Evolutionary conservation across 2,329 filamentous ascomycete genomes (phyloP).

Genomic region (Thyridium curvatum): DNA sequence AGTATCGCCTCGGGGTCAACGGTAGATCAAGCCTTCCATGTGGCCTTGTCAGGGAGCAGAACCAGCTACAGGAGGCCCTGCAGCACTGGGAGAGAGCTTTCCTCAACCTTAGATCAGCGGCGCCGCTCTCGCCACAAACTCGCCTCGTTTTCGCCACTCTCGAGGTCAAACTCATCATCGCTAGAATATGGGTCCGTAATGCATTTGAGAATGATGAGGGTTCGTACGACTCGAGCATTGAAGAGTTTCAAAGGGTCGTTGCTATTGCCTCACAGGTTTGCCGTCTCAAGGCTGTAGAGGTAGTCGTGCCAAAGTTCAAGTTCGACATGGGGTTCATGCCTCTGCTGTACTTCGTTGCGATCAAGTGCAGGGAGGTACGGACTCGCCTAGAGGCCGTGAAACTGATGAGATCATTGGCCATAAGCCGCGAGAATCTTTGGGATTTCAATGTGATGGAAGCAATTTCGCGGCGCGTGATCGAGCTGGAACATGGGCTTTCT

Average conservation of each 20-base stretch:
- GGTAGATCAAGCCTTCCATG: too few relatives aligned
- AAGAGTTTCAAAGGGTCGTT: constrained; percentile 23
- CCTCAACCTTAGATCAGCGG: too few relatives aligned
- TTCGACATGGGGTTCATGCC: constrained; percentile 34
- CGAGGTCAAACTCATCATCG: constrained; percentile 21
- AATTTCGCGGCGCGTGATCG: constrained; percentile 23
- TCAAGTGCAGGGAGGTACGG: constrained; percentile 30
- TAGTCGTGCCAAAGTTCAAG: constrained; percentile 20
- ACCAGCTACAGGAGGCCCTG: too few relatives aligned
- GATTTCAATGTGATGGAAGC: constrained; percentile 22
- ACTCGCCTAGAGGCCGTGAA: constrained; percentile 25
- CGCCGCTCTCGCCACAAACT: too few relatives aligned
- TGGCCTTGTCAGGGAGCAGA: too few relatives aligned
- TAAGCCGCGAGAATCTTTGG: constrained; percentile 28
- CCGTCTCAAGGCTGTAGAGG: too few relatives aligned
- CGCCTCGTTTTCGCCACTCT: constrained; percentile 9
- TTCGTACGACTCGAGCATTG: constrained; percentile 23
- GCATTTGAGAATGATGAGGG: constrained; percentile 22
- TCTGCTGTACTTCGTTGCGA: constrained; percentile 26
- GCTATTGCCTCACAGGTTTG: constrained; percentile 9
- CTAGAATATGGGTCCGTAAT: constrained; percentile 24
- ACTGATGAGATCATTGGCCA: constrained; percentile 21
- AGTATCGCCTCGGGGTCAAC: too few relatives aligned
- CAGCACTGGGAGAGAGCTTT: too few relatives aligned
- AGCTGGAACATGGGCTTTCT: constrained; percentile 28